Percentiles rank a stretch among this genome's conserved stretches.
These are phyloP conservation scores for Cutaneotrichosporon daszewskae DNA, from an alignment of 1,284 basidiomycete genomes.

Conservation along the genomic window DNA sequence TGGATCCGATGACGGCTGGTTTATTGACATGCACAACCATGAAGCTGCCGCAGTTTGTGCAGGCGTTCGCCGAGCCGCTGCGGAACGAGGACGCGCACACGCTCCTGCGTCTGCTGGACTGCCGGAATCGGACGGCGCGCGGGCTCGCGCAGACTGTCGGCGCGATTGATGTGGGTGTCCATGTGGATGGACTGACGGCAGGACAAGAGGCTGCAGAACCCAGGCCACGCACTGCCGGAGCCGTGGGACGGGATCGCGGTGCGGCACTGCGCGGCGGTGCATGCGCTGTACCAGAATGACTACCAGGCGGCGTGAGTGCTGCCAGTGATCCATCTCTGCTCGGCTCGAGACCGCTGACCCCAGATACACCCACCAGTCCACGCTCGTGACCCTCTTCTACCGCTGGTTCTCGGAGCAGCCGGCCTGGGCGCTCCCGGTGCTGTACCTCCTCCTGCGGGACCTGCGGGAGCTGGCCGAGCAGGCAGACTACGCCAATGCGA, in stretches of 20 bases:
- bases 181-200: conserved; percentile 9
- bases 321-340: not conserved
- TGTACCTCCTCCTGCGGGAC: conserved; percentile 73
- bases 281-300: conserved; percentile 29
- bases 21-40: conserved; percentile 16
- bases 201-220: conserved; percentile 32
- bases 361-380: conserved; percentile 36
- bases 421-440: conserved; percentile 72
- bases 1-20: too few relatives aligned
- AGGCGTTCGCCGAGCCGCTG: conserved; percentile 33
- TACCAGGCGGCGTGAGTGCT: conserved; percentile 24
- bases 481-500: conserved; percentile 25
- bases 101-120: conserved; percentile 30
- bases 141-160: conserved; percentile 38
- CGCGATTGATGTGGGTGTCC: conserved; percentile 30
- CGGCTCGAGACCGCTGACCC: not conserved
- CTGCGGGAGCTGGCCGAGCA: conserved; percentile 69
- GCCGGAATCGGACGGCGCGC: conserved; percentile 31
- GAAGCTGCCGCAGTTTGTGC: conserved; percentile 41
- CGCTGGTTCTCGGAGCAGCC: conserved; percentile 69
- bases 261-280: conserved; percentile 40
- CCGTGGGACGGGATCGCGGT: conserved; percentile 43
- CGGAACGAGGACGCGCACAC: conserved; percentile 24
- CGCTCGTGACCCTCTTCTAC: conserved; percentile 58
- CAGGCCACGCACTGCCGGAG: conserved; percentile 33